Evolutionary conservation across 164 flowering plant species (phyloP), one percentile per base, ranked within the genome.

Genomic region (Aristolochia contorta): DNA sequence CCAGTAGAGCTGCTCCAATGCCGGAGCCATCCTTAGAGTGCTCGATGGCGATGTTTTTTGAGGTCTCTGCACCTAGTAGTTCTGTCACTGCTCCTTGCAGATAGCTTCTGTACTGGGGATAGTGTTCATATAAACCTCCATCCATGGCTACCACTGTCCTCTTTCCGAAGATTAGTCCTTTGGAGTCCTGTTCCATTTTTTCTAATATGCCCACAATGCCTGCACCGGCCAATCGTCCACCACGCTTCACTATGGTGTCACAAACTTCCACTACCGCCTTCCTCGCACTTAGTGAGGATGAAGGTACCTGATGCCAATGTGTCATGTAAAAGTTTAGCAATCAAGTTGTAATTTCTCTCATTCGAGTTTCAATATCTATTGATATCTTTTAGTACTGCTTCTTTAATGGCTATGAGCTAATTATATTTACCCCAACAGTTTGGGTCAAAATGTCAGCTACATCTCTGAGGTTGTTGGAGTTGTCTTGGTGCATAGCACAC

Each of bases 21-120:
- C 96, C 98, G 16, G 98, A 89, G 16, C 95, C 95, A 65, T 89
- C 96, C 70, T 89, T 87, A 1, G 92, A 74, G 58, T 84, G 92
- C 47, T 87, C 83, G 16, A 92, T 80, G n/a, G 83, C 65, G 13
- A 92, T 69, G 51, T 82, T 76, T 60, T 71, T 73, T 6, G 96
- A 79, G 12, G 67, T 56, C 48, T 82, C 86, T 0, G 65, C 21
- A 0, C 98, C 98, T 5, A 89, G 71, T 60, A 92, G 72, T 70
- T 89, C 96, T 0, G 60, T 65, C 14, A 92, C 84, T 8, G 96
- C 89, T 12, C 78, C 87, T 63, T 78, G 70, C 15, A 92, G 69
- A 72, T 87, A 86, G 13, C 48, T 64, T 73, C 87, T 74, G 73
- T 84, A 87, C 60, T 87, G 86, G 0, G 91, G 83, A 60, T 92